Evolutionary conservation across 2,329 filamentous ascomycete species (phyloP), one percentile per base, ranked within the genome.

Genomic region (Atkinsonella hypoxylon): DNA sequence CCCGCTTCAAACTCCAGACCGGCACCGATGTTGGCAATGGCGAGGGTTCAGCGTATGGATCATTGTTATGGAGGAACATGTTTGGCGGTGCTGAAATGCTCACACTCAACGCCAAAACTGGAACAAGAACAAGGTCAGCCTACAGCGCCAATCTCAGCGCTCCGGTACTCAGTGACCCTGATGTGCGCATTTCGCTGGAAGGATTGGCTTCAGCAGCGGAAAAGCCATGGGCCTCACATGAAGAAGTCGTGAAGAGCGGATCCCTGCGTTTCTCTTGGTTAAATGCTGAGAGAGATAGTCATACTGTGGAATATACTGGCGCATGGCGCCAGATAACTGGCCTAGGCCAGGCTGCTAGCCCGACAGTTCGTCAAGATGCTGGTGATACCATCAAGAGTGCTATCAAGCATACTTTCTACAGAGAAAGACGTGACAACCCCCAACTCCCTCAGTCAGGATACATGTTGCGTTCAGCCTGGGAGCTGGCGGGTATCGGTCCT

Each of bases 1-100:
- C 87, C 32, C 83, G 86, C 39, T 81, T 97, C 62, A 82, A 89
- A 53, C 78, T 97, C 61, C 95, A 95, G 72, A 95, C 90, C 0
- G 93, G 93, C 53, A 97, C 93, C 9, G 91, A 97, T 64, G 77
- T 95, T 44, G 93, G 93, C 55, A 95, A 94, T 62, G 83, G 88
- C 20, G 93, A 98, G 68, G 93, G 91, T 36, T 95, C 90, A 8
- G 91, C 90, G 4, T 97, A 95, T 63, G 84, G 87, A 57, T 91
- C 93, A 58, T 77, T 89, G 43, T 76, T 91, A 48, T 83, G 89
- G 74, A 83, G 93, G 58, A 98, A 98, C 68, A 78, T 98, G 53
- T 88, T 98, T 64, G 93, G 93, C 48, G 93, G 93, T 39, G 93
- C 90, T 22, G 93, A 98, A 71, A 86, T 85, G 51, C 71, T 98